Base-by-base conservation (phyloP, 768 basidiomycete genomes). In the Psilocybe tampanensis region DNA sequence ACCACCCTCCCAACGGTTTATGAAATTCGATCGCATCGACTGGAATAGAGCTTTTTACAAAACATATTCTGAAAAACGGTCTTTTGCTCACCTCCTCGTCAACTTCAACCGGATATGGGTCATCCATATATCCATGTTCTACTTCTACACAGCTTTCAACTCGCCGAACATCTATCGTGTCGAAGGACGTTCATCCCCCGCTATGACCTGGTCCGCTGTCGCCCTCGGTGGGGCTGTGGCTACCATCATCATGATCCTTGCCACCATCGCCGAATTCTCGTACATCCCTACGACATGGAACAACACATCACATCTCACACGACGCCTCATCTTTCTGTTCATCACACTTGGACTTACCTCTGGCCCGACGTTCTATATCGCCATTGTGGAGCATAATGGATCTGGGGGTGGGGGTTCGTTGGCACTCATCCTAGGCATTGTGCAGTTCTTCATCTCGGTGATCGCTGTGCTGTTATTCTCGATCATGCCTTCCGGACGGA, bases 61-160 rank as follows among this genome's bases (percentile, higher is more conserved):
- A 79, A 98, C 96, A 0, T 99, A 98, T 74, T 94, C 89, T 61
- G 97, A 99, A 73, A 94, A 95, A 68, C 94, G 97, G 26, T 95
- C 95, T 0, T 94, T 96, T 72, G 91, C 94, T 39, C 97, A 99
- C 72, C 82, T 98, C 1, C 83, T 98, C 56, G 95, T 99, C 83
- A 98, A 99, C 81, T 99, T 99, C 80, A 98, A 98, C 77, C 92
- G 96, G 45, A 93, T 99, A 64, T 99, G 97, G 95, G 94, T 98
- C 72, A 90, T 96, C 60, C 97, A 98, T 75, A 79, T 99, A 56
- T 85, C 95, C 29, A 74, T 98, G 69, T 98, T 89, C 80, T 98
- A 90, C 84, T 98, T 88, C 76, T 98, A 97, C 77, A 98, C 95
- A 18, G 81, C 96, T 36, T 97, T 82, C 79, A 98, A 98, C 74